Conservation (phyloP, 768 basidiomycete genomes). For the Leccinellum albellum region DNA sequence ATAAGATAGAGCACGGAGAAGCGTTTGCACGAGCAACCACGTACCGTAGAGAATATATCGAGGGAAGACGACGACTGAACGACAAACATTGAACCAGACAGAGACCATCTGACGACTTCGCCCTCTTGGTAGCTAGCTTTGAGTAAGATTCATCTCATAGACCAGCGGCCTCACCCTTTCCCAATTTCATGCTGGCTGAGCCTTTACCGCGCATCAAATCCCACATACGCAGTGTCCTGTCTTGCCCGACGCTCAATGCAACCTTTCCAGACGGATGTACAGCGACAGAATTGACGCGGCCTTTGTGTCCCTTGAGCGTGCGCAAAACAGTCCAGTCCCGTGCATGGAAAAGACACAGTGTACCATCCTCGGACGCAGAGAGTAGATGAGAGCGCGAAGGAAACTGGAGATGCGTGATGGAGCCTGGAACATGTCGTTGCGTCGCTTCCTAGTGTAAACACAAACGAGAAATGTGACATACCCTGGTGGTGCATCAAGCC, state of each 20-base stretch:
- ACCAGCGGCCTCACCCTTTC: conserved; percentile 57
- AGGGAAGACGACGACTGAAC: conserved; percentile 75
- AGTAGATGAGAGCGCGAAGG: conserved; percentile 87
- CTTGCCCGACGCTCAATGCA: conserved; percentile 87
- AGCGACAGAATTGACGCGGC: conserved; percentile 83
- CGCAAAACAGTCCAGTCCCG: conserved; percentile 93
- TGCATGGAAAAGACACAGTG: conserved; percentile 84
- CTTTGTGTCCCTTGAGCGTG: conserved; percentile 88
- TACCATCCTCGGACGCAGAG: conserved; percentile 90
- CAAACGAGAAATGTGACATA: conserved; percentile 30
- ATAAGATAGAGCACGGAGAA: background rate
- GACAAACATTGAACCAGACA: conserved; percentile 70
- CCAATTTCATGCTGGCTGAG: conserved; percentile 82
- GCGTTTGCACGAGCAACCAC: background rate
- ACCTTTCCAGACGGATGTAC: conserved; percentile 93
- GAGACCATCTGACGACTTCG: conserved; percentile 88
- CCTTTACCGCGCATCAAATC: conserved; percentile 95
- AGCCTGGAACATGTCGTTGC: conserved; percentile 50
- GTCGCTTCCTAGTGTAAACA: background rate
- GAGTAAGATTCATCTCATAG: background rate
- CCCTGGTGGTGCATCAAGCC: conserved; percentile 94
- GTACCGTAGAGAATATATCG: conserved; percentile 79
- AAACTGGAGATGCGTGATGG: conserved; percentile 84
- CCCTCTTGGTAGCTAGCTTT: conserved; percentile 54
- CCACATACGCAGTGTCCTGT: conserved; percentile 93